Percentiles rank a stretch among this genome's conserved stretches.
These are phyloP conservation scores for Phytophthora megakarya DNA, from an alignment of 352 stramenopile species.

Conservation along the genomic window DNA sequence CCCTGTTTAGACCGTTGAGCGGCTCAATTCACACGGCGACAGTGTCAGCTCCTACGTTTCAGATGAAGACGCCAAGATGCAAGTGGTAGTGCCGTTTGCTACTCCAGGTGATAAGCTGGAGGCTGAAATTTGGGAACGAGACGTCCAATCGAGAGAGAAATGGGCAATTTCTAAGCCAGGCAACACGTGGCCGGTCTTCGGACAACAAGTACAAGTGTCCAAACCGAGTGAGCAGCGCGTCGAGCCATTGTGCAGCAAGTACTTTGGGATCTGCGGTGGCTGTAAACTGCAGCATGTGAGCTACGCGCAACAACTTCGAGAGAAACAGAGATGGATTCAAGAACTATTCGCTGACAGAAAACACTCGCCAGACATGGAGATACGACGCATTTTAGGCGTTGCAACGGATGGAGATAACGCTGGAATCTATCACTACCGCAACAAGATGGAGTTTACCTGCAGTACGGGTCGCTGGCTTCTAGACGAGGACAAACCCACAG, in stretches of 20 bases:
- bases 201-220: constrained; percentile 32
- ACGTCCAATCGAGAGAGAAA: constrained; percentile 40
- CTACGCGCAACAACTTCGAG: constrained; percentile 60
- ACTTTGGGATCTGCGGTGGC: constrained; percentile 71
- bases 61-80: constrained; percentile 23
- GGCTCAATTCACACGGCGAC: constrained; percentile 56
- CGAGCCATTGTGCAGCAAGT: constrained; percentile 50
- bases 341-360: constrained; percentile 35
- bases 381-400: constrained; percentile 51
- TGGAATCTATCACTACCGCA: constrained; percentile 62
- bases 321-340: constrained; percentile 66
- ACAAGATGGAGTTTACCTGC: constrained; percentile 88
- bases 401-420: not conserved
- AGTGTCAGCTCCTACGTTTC: constrained; percentile 39
- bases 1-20: constrained; percentile 38
- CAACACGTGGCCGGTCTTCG: constrained; percentile 43
- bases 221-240: constrained; percentile 44
- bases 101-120: constrained; percentile 54
- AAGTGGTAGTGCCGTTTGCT: constrained; percentile 54
- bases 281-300: constrained; percentile 71
- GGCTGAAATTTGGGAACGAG: constrained; percentile 58
- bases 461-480: constrained; percentile 75
- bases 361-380: constrained; percentile 40
- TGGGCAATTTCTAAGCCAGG: constrained; percentile 18
- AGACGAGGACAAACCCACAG: constrained; percentile 40